Conservation (phyloP, 768 basidiomycete species). For the Tricholoma terreum region DNA sequence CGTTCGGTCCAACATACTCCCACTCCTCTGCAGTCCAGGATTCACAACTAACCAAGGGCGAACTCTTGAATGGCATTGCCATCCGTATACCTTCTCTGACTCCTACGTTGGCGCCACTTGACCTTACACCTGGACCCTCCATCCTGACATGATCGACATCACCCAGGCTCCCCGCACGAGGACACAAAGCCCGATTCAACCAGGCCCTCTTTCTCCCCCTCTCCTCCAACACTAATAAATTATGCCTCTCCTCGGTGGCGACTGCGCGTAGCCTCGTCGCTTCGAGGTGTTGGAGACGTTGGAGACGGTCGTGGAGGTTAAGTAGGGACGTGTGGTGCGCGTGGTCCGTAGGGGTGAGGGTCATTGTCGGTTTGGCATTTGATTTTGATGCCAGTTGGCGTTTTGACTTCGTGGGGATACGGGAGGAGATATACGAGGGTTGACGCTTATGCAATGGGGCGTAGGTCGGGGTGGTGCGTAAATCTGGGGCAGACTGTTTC, state of each 20-base stretch:
- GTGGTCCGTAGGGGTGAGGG: conserved; percentile 16
- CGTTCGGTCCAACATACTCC: conserved; percentile 4
- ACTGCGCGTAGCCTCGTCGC: conserved; percentile 39
- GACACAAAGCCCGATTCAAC: conserved; percentile 47
- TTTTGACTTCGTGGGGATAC: conserved; percentile 26
- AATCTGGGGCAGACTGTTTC: no score
- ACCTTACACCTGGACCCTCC: no score
- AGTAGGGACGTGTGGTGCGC: conserved; percentile 33
- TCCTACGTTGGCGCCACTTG: neutral
- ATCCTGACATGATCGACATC: conserved; percentile 9
- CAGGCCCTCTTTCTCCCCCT: conserved; percentile 64
- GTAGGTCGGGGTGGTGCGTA: no score
- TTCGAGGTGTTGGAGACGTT: conserved; percentile 38
- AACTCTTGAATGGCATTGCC: conserved; percentile 47
- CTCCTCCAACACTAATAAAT: conserved; percentile 49
- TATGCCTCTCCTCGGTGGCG: conserved; percentile 37
- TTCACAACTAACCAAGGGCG: conserved; percentile 40
- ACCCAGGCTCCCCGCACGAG: conserved; percentile 12
- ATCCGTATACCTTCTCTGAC: conserved; percentile 33
- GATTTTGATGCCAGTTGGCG: conserved; percentile 13
- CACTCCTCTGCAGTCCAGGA: conserved; percentile 27
- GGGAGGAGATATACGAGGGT: conserved; percentile 10
- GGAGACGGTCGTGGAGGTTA: conserved; percentile 34
- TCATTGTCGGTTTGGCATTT: neutral
- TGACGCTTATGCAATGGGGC: neutral